Evolutionary conservation across 2,329 filamentous ascomycete species (phyloP).

Genomic region (Rhinocladiella mackenziei): DNA sequence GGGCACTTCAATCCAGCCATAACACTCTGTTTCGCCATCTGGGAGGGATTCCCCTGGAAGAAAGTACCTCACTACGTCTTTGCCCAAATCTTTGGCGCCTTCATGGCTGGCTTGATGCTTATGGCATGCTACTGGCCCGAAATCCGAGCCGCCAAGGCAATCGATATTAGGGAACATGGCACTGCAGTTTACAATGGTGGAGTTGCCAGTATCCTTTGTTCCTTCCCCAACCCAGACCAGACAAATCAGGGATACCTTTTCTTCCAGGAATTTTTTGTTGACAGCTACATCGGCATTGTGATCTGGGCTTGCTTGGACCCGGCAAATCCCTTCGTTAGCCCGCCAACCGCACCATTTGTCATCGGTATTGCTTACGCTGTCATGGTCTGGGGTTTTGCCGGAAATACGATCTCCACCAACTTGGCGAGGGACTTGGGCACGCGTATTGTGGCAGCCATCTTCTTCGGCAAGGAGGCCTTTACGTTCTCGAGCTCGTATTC

Average conservation of each 20-base stretch:
- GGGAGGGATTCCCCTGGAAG: slow-evolving; percentile 57
- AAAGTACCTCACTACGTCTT: slow-evolving; percentile 50
- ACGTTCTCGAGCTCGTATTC: slow-evolving; percentile 42
- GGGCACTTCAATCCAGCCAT: slow-evolving; percentile 55
- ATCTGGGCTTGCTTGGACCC: slow-evolving; percentile 58
- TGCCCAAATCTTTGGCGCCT: slow-evolving; percentile 54
- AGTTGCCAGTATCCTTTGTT: slow-evolving; percentile 53
- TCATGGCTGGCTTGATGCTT: slow-evolving; percentile 53
- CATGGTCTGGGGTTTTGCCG: slow-evolving; percentile 57
- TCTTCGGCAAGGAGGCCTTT: slow-evolving; percentile 52
- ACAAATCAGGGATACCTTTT: slow-evolving; percentile 55
- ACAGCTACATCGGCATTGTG: slow-evolving; percentile 53
- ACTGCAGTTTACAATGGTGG: slow-evolving; percentile 46
- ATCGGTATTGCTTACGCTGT: slow-evolving; percentile 55
- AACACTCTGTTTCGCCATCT: slow-evolving; percentile 47
- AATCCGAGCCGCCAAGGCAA: slow-evolving; percentile 41
- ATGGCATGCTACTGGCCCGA: slow-evolving; percentile 57
- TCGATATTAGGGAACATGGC: slow-evolving; percentile 38
- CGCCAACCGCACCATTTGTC: slow-evolving; percentile 48
- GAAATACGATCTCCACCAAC: slow-evolving; percentile 55
- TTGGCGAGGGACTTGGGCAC: slow-evolving; percentile 57
- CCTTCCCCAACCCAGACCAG: slow-evolving; percentile 50
- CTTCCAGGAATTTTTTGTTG: slow-evolving; percentile 57
- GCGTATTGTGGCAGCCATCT: slow-evolving; percentile 56
- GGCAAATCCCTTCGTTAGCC: slow-evolving; percentile 55